phyloP scores from a whole-genome alignment of 2,329 filamentous ascomycete species.

The Neofusicoccum umdonicola region DNA sequence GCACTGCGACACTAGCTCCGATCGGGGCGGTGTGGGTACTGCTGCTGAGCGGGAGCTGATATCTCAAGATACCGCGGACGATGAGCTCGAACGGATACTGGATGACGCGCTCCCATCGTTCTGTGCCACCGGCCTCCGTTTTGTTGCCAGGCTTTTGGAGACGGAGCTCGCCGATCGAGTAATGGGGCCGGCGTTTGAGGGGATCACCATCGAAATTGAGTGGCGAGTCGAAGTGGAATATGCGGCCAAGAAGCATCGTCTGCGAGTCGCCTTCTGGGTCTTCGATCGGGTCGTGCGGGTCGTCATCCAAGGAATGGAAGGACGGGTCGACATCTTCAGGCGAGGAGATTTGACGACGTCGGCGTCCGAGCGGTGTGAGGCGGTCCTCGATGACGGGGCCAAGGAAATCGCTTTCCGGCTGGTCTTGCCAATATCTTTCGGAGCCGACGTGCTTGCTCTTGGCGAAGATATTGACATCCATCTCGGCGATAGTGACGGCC shows the following conservation, averaged over 20 bases:
- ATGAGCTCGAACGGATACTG: constrained; percentile 93
- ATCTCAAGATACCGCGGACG: constrained; percentile 85
- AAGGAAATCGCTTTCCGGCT: constrained; percentile 24
- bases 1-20: constrained; percentile 35
- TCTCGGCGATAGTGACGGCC: constrained; percentile 77
- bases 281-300: constrained; percentile 63
- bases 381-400: neutral
- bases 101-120: constrained; percentile 86
- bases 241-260: constrained; percentile 88
- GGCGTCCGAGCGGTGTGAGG: neutral
- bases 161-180: constrained; percentile 79
- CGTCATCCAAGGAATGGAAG: constrained; percentile 42
- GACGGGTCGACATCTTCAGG: neutral
- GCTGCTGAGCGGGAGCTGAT: constrained; percentile 63
- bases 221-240: constrained; percentile 82
- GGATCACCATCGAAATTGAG: constrained; percentile 88
- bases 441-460: constrained; percentile 85
- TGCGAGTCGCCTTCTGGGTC: constrained; percentile 64
- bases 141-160: constrained; percentile 81
- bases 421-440: constrained; percentile 45
- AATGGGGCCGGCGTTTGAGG: constrained; percentile 69
- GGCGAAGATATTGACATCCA: constrained; percentile 90
- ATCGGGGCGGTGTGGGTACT: constrained; percentile 53
- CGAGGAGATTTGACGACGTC: neutral
- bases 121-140: constrained; percentile 75